Evolutionary conservation across 306 rosid genomes (phyloP).

Genomic region (Vachellia pachyceras): DNA sequence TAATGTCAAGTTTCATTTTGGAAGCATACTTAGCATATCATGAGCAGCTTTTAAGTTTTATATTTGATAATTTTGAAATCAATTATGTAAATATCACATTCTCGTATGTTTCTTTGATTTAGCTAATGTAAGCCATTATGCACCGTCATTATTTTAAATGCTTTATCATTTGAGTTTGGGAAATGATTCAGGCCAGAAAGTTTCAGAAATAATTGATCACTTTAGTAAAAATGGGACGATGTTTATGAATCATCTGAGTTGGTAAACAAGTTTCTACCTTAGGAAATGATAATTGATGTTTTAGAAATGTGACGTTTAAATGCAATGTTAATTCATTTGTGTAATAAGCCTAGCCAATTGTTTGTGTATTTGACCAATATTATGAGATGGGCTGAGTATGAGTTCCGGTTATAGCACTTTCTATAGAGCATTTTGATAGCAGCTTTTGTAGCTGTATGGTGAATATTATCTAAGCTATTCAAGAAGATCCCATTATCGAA

Average conservation of each 20-base stretch:
- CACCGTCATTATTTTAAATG: not conserved
- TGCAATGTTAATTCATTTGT: not conserved
- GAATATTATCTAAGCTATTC: not conserved
- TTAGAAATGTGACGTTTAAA: not conserved
- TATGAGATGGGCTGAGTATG: not conserved
- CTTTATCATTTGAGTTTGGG: not conserved
- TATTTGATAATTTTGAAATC: not conserved
- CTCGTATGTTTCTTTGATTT: not conserved
- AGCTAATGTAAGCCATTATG: not conserved
- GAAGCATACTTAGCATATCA: not conserved
- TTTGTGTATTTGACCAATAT: no score
- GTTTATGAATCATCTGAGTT: not conserved
- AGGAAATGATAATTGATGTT: not conserved
- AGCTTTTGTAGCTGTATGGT: not conserved
- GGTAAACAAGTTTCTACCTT: not conserved
- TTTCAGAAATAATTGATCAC: not conserved
- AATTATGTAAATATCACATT: not conserved
- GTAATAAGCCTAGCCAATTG: not conserved
- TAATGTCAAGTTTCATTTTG: not conserved
- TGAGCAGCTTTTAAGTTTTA: not conserved
- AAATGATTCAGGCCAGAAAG: not conserved
- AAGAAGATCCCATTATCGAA: not conserved
- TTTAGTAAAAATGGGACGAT: not conserved
- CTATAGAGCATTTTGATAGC: not conserved
- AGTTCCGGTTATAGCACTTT: not conserved